Percentiles rank a stretch among this genome's conserved stretches.
phyloP scores from a whole-genome alignment of 768 basidiomycete species.

The Suillus subalutaceus region DNA sequence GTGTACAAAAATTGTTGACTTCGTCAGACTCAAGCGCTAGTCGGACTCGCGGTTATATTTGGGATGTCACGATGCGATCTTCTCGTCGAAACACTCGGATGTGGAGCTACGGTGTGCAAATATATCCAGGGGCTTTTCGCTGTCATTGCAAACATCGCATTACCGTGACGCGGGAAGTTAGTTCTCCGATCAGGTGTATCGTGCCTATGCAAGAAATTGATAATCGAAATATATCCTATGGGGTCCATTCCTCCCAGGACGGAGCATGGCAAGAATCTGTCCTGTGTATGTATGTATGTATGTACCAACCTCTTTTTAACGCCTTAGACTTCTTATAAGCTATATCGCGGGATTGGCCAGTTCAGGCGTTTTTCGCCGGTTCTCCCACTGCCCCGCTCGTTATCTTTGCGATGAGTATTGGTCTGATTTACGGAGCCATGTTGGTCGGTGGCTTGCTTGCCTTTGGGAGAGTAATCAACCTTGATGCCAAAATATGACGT shows the following conservation, averaged over 20 bases:
- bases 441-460: constrained; percentile 26
- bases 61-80: neutral
- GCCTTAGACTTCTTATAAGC: constrained; percentile 8
- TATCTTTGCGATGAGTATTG: constrained; percentile 13
- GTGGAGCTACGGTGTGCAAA: neutral
- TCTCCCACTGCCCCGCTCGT: neutral
- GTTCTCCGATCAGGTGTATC: neutral
- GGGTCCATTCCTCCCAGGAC: neutral
- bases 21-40: neutral
- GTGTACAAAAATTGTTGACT: neutral
- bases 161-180: neutral
- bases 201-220: constrained; percentile 1
- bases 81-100: neutral
- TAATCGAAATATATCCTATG: neutral
- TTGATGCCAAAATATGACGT: neutral
- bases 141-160: neutral
- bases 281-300: neutral
- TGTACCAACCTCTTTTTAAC: neutral
- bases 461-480: constrained; percentile 18
- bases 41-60: neutral
- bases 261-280: neutral
- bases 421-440: constrained; percentile 21
- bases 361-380: neutral
- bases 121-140: neutral
- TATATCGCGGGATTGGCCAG: neutral